Evolutionary conservation across 495 filamentous ascomycete genomes (phyloP).

Genomic region (Choiromyces venosus): DNA sequence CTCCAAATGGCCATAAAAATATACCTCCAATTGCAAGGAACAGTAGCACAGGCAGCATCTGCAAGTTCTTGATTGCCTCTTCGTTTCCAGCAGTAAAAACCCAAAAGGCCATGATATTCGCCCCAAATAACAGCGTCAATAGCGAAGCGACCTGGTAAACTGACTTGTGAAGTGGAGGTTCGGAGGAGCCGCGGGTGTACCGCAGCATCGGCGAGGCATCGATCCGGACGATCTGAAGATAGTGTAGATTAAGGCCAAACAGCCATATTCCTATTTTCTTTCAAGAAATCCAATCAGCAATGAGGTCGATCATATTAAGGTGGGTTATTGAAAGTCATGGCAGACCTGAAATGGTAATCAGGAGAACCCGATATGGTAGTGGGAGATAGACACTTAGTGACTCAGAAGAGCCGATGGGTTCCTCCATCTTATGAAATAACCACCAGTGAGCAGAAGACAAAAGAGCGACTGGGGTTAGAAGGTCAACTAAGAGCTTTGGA

Average conservation of each 20-base stretch:
- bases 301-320: not conserved
- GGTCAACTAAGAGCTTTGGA: not conserved
- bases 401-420: constrained; percentile 22
- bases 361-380: constrained; percentile 40
- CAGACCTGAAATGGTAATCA: constrained; percentile 38
- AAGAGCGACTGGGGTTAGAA: constrained; percentile 17
- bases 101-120: constrained; percentile 79
- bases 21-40: constrained; percentile 62
- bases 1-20: constrained; percentile 67
- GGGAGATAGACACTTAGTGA: constrained; percentile 36
- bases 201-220: constrained; percentile 35
- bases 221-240: constrained; percentile 39
- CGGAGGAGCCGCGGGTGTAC: constrained; percentile 47
- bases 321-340: constrained; percentile 5
- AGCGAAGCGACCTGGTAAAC: constrained; percentile 75
- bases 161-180: constrained; percentile 67
- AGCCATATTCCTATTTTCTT: constrained; percentile 38
- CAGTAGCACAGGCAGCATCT: constrained; percentile 75
- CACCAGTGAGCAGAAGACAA: constrained; percentile 2
- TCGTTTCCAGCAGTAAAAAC: constrained; percentile 62
- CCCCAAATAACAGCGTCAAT: constrained; percentile 60
- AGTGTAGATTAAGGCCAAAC: constrained; percentile 41
- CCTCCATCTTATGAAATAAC: constrained; percentile 19
- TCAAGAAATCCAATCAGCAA: not conserved
- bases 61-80: constrained; percentile 62